Evolutionary conservation across 192 early-diverging fungal species (phyloP).

Genomic region (Dissophora ornata): DNA sequence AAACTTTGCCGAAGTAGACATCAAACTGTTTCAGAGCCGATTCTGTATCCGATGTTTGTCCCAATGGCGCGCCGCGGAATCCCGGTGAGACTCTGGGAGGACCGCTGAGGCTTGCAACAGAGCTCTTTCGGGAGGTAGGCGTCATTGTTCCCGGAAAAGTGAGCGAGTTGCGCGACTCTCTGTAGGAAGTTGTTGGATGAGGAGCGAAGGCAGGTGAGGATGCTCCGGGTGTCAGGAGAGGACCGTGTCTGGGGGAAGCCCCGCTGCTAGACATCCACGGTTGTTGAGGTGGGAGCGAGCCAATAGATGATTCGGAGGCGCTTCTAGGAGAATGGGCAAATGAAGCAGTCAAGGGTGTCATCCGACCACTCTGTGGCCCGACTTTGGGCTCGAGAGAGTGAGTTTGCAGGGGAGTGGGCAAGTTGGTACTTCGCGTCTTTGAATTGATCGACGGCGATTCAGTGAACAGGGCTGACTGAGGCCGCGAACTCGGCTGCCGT

Average conservation of each 20-base stretch:
- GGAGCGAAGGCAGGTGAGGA: constrained; percentile 29
- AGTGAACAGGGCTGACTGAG: constrained; percentile 1
- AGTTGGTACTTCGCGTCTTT: constrained; percentile 6
- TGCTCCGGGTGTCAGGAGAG: constrained; percentile 25
- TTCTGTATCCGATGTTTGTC: constrained; percentile 57
- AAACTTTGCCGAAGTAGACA: constrained; percentile 74
- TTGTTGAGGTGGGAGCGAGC: not conserved
- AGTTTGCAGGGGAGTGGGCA: constrained; percentile 35
- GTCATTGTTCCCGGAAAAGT: constrained; percentile 26
- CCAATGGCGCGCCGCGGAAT: constrained; percentile 49
- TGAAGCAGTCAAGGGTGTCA: not conserved
- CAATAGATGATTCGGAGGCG: not conserved
- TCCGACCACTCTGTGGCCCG: not conserved
- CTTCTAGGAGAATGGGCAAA: constrained; percentile 1
- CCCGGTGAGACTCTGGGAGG: constrained; percentile 26
- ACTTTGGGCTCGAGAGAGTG: constrained; percentile 6
- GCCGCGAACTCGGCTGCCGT: constrained; percentile 2
- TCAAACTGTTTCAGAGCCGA: constrained; percentile 70
- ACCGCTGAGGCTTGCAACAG: constrained; percentile 30
- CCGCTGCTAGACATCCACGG: constrained; percentile 14
- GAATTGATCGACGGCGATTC: not conserved
- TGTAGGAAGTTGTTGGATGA: constrained; percentile 9
- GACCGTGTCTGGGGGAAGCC: constrained; percentile 34
- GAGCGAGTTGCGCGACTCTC: constrained; percentile 30
- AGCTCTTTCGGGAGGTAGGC: constrained; percentile 34